Evolutionary conservation across 352 stramenopile genomes (phyloP), one percentile per base, ranked within the genome.

Genomic region (Peronospora belbahrii): DNA sequence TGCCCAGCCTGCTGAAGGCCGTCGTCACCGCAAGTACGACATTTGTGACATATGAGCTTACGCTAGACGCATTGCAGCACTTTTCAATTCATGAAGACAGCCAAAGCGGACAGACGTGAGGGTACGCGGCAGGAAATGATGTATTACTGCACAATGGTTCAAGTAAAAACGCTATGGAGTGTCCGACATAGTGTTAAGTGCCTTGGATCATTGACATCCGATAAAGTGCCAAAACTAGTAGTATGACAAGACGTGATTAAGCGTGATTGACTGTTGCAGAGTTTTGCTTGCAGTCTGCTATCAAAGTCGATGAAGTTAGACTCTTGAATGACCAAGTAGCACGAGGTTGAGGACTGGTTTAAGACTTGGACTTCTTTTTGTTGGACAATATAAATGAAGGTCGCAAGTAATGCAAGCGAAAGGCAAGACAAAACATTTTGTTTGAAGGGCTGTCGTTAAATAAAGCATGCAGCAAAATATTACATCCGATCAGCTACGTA

Each of bases 1-100:
- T 66, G 13, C 77, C 82, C 0, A 91, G 82, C 56, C 53, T 94
- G 22, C 42, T 89, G 24, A 94, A 94, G 62, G 85, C 82, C 2
- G 67, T 83, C 13, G 70, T 91, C n/a, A 70, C 64, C 14, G 71
- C 83, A 45, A 91, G 82, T 60, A 69, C 65, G 14, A 88, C 74
- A 15, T 94, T 91, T 38, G 75, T 71, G 9, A 70, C 74, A 25
- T 94, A 91, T 53, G 82, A 94, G 43, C 20, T 79, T 25, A 60
- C 77, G 9, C 55, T 85, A 6, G 41, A 65, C 4, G 42, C 58
- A 5, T 35, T 90, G 30, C 67, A 63, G 41, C 57, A 63, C 19
- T 6, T 68, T 4, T 41, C 48, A 4, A 37, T 52, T 23, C 31
- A 32, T 25, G 38, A 52, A 42, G 25, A 52, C 34, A 38, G 17